Percentiles rank a stretch among this genome's conserved stretches.
phyloP scores from a whole-genome alignment of 2,329 filamentous ascomycete species.

The Coniella vitis region DNA sequence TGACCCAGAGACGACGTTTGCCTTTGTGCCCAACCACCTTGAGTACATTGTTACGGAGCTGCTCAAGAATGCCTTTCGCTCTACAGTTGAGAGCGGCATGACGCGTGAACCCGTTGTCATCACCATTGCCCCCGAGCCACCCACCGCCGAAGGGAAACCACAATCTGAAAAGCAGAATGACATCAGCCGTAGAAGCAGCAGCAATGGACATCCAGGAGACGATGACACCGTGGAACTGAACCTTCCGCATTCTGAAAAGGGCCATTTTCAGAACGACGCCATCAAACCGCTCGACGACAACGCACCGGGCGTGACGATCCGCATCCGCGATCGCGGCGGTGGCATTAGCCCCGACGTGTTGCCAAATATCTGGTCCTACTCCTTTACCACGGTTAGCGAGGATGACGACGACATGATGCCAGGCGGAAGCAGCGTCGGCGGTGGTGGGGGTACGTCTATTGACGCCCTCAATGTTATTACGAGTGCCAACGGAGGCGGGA shows the following conservation, averaged over 20 bases:
- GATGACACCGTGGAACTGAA: conserved; percentile 25
- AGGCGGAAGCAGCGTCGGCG: too few relatives aligned
- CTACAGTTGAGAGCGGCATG: conserved; percentile 78
- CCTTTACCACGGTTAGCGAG: conserved; percentile 89
- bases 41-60: conserved; percentile 97
- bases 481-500: conserved; percentile 60
- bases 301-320: conserved; percentile 83
- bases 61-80: conserved; percentile 93
- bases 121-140: conserved; percentile 72
- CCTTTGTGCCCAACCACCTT: conserved; percentile 90
- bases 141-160: conserved; percentile 22
- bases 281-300: conserved; percentile 56
- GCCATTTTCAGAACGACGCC: conserved; percentile 36
- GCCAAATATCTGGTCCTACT: conserved; percentile 91
- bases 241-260: conserved; percentile 30
- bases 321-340: conserved; percentile 91
- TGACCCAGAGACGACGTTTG: conserved; percentile 79
- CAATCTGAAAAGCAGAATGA: conserved; percentile 11
- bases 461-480: conserved; percentile 73
- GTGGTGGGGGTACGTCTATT: conserved; percentile 36
- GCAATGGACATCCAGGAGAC: background rate
- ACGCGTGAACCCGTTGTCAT: conserved; percentile 79
- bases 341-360: conserved; percentile 82
- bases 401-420: conserved; percentile 37
- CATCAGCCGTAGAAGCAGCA: background rate